Base-by-base conservation (phyloP, 306 rosid genomes). In the Pterocarpus santalinus region DNA sequence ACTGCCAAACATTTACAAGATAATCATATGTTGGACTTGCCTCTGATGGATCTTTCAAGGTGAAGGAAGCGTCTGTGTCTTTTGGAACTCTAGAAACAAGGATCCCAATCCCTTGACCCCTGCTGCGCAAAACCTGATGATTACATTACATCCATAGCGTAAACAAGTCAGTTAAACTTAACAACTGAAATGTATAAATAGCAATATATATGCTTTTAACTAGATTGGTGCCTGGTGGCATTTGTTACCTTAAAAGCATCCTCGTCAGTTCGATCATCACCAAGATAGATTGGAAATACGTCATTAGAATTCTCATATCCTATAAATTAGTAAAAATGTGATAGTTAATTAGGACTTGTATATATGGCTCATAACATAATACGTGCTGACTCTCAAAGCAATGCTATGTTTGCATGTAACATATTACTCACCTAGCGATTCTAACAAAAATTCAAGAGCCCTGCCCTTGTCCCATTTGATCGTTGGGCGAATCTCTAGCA, bases 401-500 rank as follows among this genome's bases (percentile, higher is more conserved):
- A 76, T 15, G 58, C 3, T 49, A 56, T 1, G 38, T 68, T 43
- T 57, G 62, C 63, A 69, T 71, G 14, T 33, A 6, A 69, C 10
- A 35, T 61, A 16, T 64, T 7, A 64, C 85, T 72, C 55, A 94
- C 98, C 98, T 28, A 92, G 74, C 0, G 99, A 90, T 85, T 89
- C 86, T 1, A 95, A 85, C 85, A 95, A 88, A 80, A 89, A 95
- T 70, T 95, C 95, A 13, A 95, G 91, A 61, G 99, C 99, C 72
- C 87, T 93, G 77, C 99, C 99, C 69, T 95, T 95, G 91, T 95
- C 95, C 99, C 99, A 95, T 87, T 95, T 91, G 85, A 95, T 93
- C 39, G 87, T 87, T 72, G 99, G 99, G 55, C 99, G 90, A 6
- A 95, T 93, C 84, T 95, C 99, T 1, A 95, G 30, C 74, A 93